Conservation (phyloP, 2,329 filamentous ascomycete species). For the Colletotrichum endophyticum region DNA sequence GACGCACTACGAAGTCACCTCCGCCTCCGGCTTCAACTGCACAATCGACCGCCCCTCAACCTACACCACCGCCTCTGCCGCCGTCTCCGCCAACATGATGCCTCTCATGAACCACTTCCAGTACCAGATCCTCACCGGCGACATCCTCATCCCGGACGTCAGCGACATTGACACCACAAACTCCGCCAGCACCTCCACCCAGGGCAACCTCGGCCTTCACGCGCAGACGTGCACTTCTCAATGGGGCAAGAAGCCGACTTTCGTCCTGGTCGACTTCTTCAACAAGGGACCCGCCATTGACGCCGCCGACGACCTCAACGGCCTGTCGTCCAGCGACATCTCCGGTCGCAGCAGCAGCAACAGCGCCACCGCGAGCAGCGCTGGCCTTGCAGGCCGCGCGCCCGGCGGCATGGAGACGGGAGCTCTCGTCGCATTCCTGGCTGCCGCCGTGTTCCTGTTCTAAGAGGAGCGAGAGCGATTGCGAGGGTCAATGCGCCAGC, state of each 20-base stretch:
- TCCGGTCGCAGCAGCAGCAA: constrained; percentile 36
- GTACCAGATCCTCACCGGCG: constrained; percentile 59
- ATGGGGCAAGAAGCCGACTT: constrained; percentile 71
- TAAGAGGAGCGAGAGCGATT: constrained; percentile 20
- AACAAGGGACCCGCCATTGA: constrained; percentile 73
- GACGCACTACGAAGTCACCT: constrained; percentile 70
- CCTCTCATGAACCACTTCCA: constrained; percentile 84
- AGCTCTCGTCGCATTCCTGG: constrained; percentile 49
- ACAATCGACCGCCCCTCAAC: constrained; percentile 67
- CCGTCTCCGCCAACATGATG: constrained; percentile 64
- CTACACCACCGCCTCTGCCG: constrained; percentile 53
- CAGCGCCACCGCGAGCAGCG: constrained; percentile 19
- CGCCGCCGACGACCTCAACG: constrained; percentile 73
- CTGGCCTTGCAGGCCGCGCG: constrained; percentile 11
- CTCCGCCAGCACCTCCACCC: constrained; percentile 54
- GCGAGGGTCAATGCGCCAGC: neutral
- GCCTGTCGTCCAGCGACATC: constrained; percentile 39
- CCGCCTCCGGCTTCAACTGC: constrained; percentile 73
- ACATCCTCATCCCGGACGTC: constrained; percentile 67
- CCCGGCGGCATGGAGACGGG: constrained; percentile 32
- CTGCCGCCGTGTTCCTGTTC: constrained; percentile 42
- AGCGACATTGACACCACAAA: constrained; percentile 69
- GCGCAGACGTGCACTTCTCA: constrained; percentile 57
- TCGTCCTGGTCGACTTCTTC: constrained; percentile 82
- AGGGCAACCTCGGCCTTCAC: constrained; percentile 61